Evolutionary conservation across 768 basidiomycete species (phyloP).

Genomic region (Pleurotus eryngii): DNA sequence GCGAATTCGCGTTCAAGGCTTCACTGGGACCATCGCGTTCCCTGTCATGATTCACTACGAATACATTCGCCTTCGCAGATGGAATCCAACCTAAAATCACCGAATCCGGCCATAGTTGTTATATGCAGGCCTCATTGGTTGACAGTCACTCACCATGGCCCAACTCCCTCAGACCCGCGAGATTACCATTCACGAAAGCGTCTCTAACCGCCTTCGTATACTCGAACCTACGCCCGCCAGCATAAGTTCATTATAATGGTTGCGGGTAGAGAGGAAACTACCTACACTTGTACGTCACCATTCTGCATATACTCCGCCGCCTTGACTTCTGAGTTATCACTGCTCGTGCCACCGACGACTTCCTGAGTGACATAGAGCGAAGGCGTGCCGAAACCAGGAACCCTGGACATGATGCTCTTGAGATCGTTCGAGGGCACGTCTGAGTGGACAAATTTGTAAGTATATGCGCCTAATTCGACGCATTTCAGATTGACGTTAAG

Average conservation of each 20-base stretch:
- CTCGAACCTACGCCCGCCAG: background rate
- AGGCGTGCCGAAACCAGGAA: background rate
- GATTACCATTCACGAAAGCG: background rate
- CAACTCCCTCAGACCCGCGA: background rate
- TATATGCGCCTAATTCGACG: too few species aligned
- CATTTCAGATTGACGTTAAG: too few species aligned
- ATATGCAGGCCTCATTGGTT: slow-evolving; percentile 4
- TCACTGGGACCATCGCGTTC: slow-evolving; percentile 27
- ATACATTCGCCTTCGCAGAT: slow-evolving; percentile 38
- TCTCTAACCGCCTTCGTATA: background rate
- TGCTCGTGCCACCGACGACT: background rate
- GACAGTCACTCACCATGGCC: slow-evolving; percentile 17
- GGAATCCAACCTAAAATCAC: slow-evolving; percentile 33
- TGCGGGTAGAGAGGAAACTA: background rate
- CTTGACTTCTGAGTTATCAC: background rate
- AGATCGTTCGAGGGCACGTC: background rate
- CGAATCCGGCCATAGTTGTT: background rate
- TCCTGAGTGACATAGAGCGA: background rate
- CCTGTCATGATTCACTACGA: slow-evolving; percentile 51
- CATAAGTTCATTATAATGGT: too few species aligned
- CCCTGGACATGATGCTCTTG: background rate
- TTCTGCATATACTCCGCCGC: background rate
- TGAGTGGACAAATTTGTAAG: background rate
- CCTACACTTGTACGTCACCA: background rate
- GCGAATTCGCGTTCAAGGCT: slow-evolving; percentile 40